A percentile compares a stretch with the other conserved stretches of the same genome.
phyloP scores from a whole-genome alignment of 2,329 filamentous ascomycete species.

The Saccharata proteae region DNA sequence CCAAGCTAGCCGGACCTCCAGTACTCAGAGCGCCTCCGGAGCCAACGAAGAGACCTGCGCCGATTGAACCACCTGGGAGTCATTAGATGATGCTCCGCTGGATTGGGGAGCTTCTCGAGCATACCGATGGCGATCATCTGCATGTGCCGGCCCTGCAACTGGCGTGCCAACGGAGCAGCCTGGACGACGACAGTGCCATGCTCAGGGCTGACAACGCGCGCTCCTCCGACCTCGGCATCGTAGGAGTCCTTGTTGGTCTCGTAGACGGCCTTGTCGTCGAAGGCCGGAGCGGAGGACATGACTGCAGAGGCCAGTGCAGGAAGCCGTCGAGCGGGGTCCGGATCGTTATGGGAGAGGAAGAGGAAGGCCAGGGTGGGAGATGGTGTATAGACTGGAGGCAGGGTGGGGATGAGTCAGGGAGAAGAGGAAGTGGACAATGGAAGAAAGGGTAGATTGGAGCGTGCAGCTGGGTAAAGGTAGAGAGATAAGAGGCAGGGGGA shows the following conservation, averaged over 20 bases:
- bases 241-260: not conserved
- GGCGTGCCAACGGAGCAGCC: conserved; percentile 8
- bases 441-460: too few relatives aligned
- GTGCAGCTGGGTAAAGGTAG: too few relatives aligned
- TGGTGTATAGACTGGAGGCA: too few relatives aligned
- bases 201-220: not conserved
- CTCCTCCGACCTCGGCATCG: not conserved
- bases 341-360: too few relatives aligned
- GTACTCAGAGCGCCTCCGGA: conserved; percentile 41
- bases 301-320: too few relatives aligned
- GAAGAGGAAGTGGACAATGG: too few relatives aligned
- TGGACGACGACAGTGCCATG: conserved; percentile 1
- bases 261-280: too few relatives aligned
- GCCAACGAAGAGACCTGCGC: conserved; percentile 51
- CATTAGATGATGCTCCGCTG: not conserved
- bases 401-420: too few relatives aligned
- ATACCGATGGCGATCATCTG: conserved; percentile 48
- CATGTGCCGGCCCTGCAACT: conserved; percentile 46
- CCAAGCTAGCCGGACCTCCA: conserved; percentile 31
- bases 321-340: too few relatives aligned
- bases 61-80: conserved; percentile 42
- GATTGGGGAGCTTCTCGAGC: not conserved
- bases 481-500: too few relatives aligned
- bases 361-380: too few relatives aligned
- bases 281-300: too few relatives aligned